Evolutionary conservation across 352 stramenopile genomes (phyloP), one percentile per base, ranked within the genome.

Genomic region (Globisporangium nunn): DNA sequence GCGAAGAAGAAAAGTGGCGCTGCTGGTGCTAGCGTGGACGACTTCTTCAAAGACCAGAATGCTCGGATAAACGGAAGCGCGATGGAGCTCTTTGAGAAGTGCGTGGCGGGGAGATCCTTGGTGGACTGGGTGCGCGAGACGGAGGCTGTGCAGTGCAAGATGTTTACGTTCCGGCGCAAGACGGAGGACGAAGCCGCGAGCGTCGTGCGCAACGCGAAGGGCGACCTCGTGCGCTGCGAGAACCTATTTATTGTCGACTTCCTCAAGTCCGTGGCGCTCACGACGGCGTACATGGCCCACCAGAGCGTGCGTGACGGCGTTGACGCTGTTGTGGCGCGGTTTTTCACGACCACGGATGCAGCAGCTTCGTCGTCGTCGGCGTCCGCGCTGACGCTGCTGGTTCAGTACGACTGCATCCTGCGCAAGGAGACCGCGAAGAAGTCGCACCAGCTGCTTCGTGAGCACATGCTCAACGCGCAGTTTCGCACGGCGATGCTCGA

Each of bases 241-340:
- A 91, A 91, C 63, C 31, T 87, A 68, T 87, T 89, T 76, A 85
- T 88, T 62, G 73, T 85, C 40, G 73, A 87, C 49, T 87, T 89
- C 58, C 66, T 91, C 44, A 81, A 85, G 58, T 70, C 70, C 8
- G 64, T 88, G 10, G 76, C 75, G 37, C 65, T 87, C 35, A 91
- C 67, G 35, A 66, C 56, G 3, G 72, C 74, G 17, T 89, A 82
- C 44, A 62, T 62, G 23, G 66, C 63, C 11, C 75, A 91, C 35
- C 63, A 86, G 48, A 85, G 66, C 53, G 63, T 93, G 53, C 77
- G 81, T 15, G 80, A 88, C 44, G 77, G 76, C 30, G 85, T 86
- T 50, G 67, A 81, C 51, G 59, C 53, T 3, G 64, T 90, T 15
- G 65, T 83, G 29, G 62, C 62, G 15, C 78, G 73, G 40, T 87